phyloP scores from a whole-genome alignment of 805 yeast species.

The Kurtzmaniella cleridarum region DNA sequence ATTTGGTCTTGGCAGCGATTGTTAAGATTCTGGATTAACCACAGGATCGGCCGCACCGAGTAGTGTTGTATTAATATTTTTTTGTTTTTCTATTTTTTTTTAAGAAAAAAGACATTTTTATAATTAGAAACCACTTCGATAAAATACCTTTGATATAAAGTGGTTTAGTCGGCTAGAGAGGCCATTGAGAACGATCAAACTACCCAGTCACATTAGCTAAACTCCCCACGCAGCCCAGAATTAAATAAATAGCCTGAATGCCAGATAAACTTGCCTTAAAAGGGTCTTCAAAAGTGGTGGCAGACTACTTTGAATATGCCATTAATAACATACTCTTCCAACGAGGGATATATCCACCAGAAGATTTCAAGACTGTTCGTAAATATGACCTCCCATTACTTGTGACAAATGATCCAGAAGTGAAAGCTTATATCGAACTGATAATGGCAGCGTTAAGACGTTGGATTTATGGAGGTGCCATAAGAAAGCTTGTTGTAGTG shows the following conservation, averaged over 20 bases:
- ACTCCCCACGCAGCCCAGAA: not conserved
- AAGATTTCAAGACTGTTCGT: slow-evolving; percentile 70
- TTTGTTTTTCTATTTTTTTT: no score
- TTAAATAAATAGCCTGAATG: not conserved
- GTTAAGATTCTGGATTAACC: no score
- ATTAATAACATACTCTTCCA: slow-evolving; percentile 81
- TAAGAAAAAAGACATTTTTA: no score
- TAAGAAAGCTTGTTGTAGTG: slow-evolving; percentile 65
- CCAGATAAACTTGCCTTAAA: slow-evolving; percentile 50
- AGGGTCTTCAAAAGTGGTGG: slow-evolving; percentile 74
- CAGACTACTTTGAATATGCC: slow-evolving; percentile 81
- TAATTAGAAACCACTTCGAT: no score
- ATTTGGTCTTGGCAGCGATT: no score
- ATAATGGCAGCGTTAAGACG: slow-evolving; percentile 62
- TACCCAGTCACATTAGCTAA: no score
- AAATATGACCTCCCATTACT: slow-evolving; percentile 78
- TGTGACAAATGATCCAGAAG: slow-evolving; percentile 69
- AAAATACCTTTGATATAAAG: no score
- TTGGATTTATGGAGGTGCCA: slow-evolving; percentile 70
- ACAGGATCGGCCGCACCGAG: no score
- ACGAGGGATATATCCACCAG: slow-evolving; percentile 84
- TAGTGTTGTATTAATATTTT: no score
- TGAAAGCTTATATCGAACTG: slow-evolving; percentile 58
- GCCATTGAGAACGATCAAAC: no score
- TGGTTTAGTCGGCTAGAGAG: no score